These are phyloP conservation scores for Clavispora santaluciae DNA, from an alignment of 805 yeast species.

Conservation along the genomic window DNA sequence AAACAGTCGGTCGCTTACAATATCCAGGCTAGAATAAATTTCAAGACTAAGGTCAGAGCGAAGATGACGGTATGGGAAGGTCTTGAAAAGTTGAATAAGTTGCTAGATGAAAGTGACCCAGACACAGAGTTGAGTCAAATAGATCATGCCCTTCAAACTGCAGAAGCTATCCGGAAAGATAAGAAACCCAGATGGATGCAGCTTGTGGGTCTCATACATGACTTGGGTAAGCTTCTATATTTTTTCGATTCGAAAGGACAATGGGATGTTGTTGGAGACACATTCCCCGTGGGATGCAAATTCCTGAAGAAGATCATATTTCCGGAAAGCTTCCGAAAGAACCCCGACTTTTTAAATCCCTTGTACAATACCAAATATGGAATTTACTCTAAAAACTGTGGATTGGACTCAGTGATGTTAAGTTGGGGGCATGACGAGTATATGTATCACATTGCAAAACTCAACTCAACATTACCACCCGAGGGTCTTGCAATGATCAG, in stretches of 20 bases:
- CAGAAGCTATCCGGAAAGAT: slow-evolving; percentile 66
- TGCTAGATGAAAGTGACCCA: slow-evolving; percentile 70
- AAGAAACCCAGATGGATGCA: slow-evolving; percentile 74
- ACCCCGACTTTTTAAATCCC: slow-evolving; percentile 61
- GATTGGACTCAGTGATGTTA: slow-evolving; percentile 63
- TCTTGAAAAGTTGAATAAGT: slow-evolving; percentile 51
- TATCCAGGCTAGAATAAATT: slow-evolving; percentile 65
- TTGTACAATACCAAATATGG: slow-evolving; percentile 64
- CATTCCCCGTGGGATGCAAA: slow-evolving; percentile 71
- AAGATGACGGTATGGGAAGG: slow-evolving; percentile 73
- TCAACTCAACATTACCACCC: slow-evolving; percentile 56
- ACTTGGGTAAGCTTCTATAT: slow-evolving; percentile 62
- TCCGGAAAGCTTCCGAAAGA: slow-evolving; percentile 53
- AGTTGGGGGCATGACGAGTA: slow-evolving; percentile 82
- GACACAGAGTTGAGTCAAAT: slow-evolving; percentile 72
- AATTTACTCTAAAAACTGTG: slow-evolving; percentile 59
- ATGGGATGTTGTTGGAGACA: slow-evolving; percentile 80
- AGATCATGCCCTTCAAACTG: slow-evolving; percentile 72
- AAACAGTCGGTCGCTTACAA: slow-evolving; percentile 70
- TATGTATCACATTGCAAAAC: slow-evolving; percentile 67
- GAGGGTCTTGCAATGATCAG: slow-evolving; percentile 72
- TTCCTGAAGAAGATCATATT: slow-evolving; percentile 57
- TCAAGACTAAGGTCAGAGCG: slow-evolving; percentile 63
- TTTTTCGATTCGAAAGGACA: slow-evolving; percentile 71
- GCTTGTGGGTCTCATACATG: slow-evolving; percentile 67